Evolutionary conservation across 371 early-diverging fungal genomes (phyloP), one percentile per base, ranked within the genome.

Genomic region (Apophysomyces variabilis): DNA sequence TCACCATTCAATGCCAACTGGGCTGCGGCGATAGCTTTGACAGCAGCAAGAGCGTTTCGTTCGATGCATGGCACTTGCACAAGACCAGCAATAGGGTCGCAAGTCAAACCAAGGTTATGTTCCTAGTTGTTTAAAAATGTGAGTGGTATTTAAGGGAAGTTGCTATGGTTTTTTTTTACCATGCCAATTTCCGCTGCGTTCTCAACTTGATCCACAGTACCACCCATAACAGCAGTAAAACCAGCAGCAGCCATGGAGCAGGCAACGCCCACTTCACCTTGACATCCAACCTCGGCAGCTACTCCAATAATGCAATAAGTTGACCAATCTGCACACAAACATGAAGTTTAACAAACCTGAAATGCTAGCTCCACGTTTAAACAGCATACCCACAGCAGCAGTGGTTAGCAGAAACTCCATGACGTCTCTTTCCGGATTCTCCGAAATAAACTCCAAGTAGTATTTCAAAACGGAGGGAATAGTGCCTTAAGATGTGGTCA

Each of bases 121-220:
- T 93, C 94, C 70, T 69, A 50, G 5, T 18, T 21, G 1, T 50
- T 21, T 9, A 50, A 13, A 41, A 0, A 21, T 50, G 11, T 21
- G 21, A 9, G 21, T n/a, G 35, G 21, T 50, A 50, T 21, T 18
- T 21, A 50, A 21, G 21, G 9, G 9, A 21, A 21, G 21, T 21
- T 50, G 1, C 46, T n/a, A n/a, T 45, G 8, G 32, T 2, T 26
- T n/a, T 26, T 60, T 14, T 35, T 61, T 65, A 69, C 70, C 96
- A 97, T 97, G 47, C 95, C 96, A 68, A 97, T 97, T 74, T 97
- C 97, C 39, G 97, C 97, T 1, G 96, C 96, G 70, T 97, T 96
- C 72, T 95, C 95, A 5, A 96, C 92, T 79, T 96, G 96, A 47
- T 89, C 87, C 0, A 91, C 87, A 0, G 94, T 83, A 26, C 95